Conservation (phyloP, 768 basidiomycete genomes). For the Rhodosporidiobolus sp. region DNA sequence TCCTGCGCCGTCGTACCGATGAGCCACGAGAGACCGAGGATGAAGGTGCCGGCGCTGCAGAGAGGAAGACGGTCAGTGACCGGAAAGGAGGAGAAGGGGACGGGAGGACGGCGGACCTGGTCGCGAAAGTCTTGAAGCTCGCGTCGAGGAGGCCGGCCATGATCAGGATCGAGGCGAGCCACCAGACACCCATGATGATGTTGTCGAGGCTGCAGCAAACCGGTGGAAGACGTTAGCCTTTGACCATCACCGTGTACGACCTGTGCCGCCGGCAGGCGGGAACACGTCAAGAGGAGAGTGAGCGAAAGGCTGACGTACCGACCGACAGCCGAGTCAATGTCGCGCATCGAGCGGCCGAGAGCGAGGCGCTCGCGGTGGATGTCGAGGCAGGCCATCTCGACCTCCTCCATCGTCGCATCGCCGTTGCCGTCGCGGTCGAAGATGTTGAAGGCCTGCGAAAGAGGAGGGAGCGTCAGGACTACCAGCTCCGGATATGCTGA, state of each 20-base stretch:
- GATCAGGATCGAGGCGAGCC: slow-evolving; percentile 67
- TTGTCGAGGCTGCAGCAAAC: slow-evolving; percentile 61
- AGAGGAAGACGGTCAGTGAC: neutral
- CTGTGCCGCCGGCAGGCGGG: too few species aligned
- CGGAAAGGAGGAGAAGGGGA: neutral
- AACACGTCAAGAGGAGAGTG: too few species aligned
- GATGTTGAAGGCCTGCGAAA: slow-evolving; percentile 51
- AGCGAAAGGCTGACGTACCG: slow-evolving; percentile 41
- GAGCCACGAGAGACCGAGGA: slow-evolving; percentile 53
- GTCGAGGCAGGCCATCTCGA: slow-evolving; percentile 63
- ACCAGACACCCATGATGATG: slow-evolving; percentile 74
- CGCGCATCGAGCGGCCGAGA: slow-evolving; percentile 79
- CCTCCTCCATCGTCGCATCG: slow-evolving; percentile 56
- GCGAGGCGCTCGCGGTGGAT: slow-evolving; percentile 81
- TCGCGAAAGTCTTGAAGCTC: slow-evolving; percentile 35
- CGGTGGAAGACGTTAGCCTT: neutral
- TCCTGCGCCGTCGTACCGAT: slow-evolving; percentile 69
- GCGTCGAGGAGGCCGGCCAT: slow-evolving; percentile 72
- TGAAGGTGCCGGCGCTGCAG: slow-evolving; percentile 62
- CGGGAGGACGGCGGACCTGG: slow-evolving; percentile 20
- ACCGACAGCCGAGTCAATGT: slow-evolving; percentile 84
- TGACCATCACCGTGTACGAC: too few species aligned
- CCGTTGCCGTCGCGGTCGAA: slow-evolving; percentile 54
- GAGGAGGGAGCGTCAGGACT: neutral
- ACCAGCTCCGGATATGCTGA: too few species aligned